These are phyloP conservation scores for Fusarium poae DNA, from an alignment of 2,329 filamentous ascomycete species.

Conservation along the genomic window DNA sequence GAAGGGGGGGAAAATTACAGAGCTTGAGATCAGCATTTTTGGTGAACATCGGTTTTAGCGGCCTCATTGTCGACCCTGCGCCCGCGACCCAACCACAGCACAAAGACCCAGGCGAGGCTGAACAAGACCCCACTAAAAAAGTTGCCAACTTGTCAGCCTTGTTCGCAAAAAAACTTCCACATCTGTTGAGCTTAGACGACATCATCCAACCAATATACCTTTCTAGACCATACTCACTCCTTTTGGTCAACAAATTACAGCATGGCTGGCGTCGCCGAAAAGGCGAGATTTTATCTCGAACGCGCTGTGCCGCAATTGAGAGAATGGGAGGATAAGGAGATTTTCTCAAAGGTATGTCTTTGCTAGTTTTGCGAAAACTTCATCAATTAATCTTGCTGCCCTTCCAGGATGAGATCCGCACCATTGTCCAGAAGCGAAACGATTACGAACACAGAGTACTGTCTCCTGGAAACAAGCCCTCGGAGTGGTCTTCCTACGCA, in stretches of 20 bases:
- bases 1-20: not conserved
- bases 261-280: constrained; percentile 90
- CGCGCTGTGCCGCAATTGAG: constrained; percentile 91
- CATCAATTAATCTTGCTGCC: constrained; percentile 19
- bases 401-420: constrained; percentile 84
- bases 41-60: not conserved
- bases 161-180: constrained; percentile 42
- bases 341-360: constrained; percentile 80
- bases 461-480: constrained; percentile 79
- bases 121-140: constrained; percentile 38
- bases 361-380: not conserved
- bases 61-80: not conserved
- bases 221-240: constrained; percentile 9
- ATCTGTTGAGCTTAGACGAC: not conserved
- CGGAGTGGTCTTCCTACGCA: constrained; percentile 88
- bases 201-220: not conserved
- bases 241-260: constrained; percentile 9
- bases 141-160: constrained; percentile 35
- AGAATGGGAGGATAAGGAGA: constrained; percentile 90
- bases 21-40: not conserved
- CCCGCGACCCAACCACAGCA: not conserved
- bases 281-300: constrained; percentile 95
- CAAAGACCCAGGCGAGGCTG: constrained; percentile 30
- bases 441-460: constrained; percentile 94
- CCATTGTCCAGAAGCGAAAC: constrained; percentile 89